Percentiles rank a stretch among this genome's conserved stretches.
Conservation (phyloP, 352 stramenopile genomes). For the Globisporangium apiculatum region DNA sequence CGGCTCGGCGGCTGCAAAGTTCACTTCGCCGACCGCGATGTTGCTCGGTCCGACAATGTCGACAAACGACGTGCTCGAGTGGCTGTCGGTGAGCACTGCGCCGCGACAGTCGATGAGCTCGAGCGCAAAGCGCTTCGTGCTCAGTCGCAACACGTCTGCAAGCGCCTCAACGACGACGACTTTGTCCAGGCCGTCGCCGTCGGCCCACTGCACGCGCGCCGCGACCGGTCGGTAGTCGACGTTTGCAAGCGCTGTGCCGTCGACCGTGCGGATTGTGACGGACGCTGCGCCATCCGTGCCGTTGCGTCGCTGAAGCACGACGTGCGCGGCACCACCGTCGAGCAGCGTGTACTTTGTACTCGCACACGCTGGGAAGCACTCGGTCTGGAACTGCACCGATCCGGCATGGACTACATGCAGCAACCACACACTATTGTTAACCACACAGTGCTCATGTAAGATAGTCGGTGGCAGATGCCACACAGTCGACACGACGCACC, state of each 20-base stretch:
- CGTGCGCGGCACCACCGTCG: slow-evolving; percentile 38
- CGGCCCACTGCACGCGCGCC: slow-evolving; percentile 30
- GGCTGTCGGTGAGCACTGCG: slow-evolving; percentile 13
- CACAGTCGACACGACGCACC: slow-evolving; percentile 4
- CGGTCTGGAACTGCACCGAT: slow-evolving; percentile 47
- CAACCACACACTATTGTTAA: too few relatives aligned
- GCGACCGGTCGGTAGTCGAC: slow-evolving; percentile 46
- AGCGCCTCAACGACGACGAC: slow-evolving; percentile 39
- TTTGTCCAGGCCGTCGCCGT: slow-evolving; percentile 44
- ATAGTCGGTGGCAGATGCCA: too few relatives aligned
- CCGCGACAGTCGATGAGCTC: slow-evolving; percentile 23
- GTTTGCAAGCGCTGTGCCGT: slow-evolving; percentile 34
- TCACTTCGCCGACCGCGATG: slow-evolving; percentile 32
- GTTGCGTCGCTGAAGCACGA: slow-evolving; percentile 45
- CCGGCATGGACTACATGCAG: slow-evolving; percentile 22
- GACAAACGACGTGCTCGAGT: slow-evolving; percentile 32
- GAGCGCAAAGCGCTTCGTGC: slow-evolving; percentile 26
- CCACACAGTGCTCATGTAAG: neutral
- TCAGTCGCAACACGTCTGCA: slow-evolving; percentile 22
- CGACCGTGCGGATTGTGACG: slow-evolving; percentile 32
- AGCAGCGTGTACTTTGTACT: slow-evolving; percentile 35
- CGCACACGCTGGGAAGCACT: slow-evolving; percentile 60
- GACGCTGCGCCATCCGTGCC: slow-evolving; percentile 40
- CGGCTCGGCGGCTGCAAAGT: slow-evolving; percentile 35
- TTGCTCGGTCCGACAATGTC: slow-evolving; percentile 35